phyloP scores from a whole-genome alignment of 805 yeast genomes.

The Hemisphaericaspora nanyangensis region DNA sequence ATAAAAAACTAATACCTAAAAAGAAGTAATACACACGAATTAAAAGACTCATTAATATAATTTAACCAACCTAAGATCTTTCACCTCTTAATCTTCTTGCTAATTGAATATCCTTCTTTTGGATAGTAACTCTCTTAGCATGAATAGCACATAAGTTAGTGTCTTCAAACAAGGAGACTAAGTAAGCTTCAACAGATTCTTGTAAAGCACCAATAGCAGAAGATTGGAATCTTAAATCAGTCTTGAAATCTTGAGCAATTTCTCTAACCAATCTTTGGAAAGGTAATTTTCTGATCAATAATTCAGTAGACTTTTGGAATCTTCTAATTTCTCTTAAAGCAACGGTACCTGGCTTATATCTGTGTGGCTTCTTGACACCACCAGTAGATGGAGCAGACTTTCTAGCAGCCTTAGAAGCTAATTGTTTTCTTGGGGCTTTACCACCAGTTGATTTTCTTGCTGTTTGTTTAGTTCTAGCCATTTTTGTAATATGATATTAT shows the following conservation, averaged over 20 bases:
- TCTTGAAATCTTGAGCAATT: conserved; percentile 47
- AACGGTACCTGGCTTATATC: conserved; percentile 52
- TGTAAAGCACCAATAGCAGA: conserved; percentile 49
- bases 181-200: conserved; percentile 49
- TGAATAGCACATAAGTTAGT: conserved; percentile 50
- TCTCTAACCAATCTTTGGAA: conserved; percentile 50
- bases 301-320: conserved; percentile 47
- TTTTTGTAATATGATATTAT: conserved; percentile 15
- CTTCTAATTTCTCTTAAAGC: conserved; percentile 51
- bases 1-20: conserved; percentile 1
- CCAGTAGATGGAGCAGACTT: conserved; percentile 48
- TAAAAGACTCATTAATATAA: conserved; percentile 6
- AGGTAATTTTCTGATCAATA: conserved; percentile 47
- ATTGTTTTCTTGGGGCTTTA: conserved; percentile 50
- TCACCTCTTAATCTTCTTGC: conserved; percentile 52
- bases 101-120: conserved; percentile 48
- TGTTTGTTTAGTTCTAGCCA: conserved; percentile 51
- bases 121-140: conserved; percentile 50
- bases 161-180: conserved; percentile 46
- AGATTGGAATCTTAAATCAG: conserved; percentile 48
- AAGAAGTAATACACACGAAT: conserved; percentile 4
- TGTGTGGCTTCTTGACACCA: conserved; percentile 50
- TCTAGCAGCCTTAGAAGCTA: conserved; percentile 50
- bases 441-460: conserved; percentile 52
- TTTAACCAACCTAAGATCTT: conserved; percentile 30